Conservation (phyloP, 208 protist genomes). For the Wallacemonas sp. region DNA sequence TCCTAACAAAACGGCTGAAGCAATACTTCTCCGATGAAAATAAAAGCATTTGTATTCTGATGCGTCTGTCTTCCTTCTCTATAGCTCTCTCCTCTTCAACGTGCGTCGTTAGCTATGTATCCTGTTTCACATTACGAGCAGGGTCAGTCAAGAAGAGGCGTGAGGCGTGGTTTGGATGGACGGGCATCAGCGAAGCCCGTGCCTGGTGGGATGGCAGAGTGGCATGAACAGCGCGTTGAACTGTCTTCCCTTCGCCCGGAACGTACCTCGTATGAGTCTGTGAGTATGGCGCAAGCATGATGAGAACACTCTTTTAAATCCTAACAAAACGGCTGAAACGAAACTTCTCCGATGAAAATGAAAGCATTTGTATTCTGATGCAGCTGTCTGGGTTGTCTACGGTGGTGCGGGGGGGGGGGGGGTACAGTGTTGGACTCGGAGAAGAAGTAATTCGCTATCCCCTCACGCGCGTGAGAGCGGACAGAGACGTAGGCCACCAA, state of each 20-base stretch:
- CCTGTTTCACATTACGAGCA: neutral
- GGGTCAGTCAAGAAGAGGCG: too few relatives aligned
- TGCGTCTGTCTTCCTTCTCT: neutral
- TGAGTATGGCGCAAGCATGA: neutral
- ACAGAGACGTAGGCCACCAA: too few relatives aligned
- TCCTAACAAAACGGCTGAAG: conserved; percentile 22
- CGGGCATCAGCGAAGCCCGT: too few relatives aligned
- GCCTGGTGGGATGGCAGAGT: too few relatives aligned
- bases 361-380: conserved; percentile 11
- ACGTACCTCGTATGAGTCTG: too few relatives aligned
- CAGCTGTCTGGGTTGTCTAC: neutral
- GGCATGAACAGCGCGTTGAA: too few relatives aligned
- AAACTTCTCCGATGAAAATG: conserved; percentile 5
- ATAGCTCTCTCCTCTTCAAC: neutral
- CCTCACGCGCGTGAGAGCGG: too few relatives aligned
- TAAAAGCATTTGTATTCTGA: conserved; percentile 13
- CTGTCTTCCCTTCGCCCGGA: neutral
- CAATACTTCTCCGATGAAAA: conserved; percentile 7
- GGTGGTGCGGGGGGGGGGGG: too few relatives aligned
- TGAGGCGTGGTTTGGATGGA: too few relatives aligned
- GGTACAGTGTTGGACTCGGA: too few relatives aligned
- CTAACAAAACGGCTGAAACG: conserved; percentile 20
- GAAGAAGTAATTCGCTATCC: too few relatives aligned
- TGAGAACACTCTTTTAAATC: conserved; percentile 17
- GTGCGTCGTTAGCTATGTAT: too few relatives aligned